phyloP scores from a whole-genome alignment of 352 stramenopile species.

The Stephanocyclus meneghinianus region DNA sequence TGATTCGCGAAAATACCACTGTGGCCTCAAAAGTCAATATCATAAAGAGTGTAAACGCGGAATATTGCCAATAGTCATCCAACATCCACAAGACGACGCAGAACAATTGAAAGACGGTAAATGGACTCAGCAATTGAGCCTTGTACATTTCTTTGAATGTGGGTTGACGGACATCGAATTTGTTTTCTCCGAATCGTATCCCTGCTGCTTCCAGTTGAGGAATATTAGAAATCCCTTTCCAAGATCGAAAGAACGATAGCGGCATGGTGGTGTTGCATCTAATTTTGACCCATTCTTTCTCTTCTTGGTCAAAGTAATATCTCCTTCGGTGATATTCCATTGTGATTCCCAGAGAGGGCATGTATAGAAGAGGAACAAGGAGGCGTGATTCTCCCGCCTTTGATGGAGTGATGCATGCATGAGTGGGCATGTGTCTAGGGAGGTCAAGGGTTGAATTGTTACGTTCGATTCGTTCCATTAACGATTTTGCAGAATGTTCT shows the following conservation, averaged over 20 bases:
- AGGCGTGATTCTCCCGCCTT: constrained; percentile 57
- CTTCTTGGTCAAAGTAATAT: constrained; percentile 65
- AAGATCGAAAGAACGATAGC: constrained; percentile 59
- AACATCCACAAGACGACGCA: constrained; percentile 96
- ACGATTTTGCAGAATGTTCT: constrained; percentile 33
- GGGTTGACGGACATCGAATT: constrained; percentile 94
- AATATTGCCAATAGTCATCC: constrained; percentile 98
- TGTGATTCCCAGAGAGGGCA: constrained; percentile 71
- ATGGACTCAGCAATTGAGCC: constrained; percentile 93
- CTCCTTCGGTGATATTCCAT: constrained; percentile 80
- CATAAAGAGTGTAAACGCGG: constrained; percentile 95
- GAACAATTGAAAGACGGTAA: constrained; percentile 98
- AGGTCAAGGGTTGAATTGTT: constrained; percentile 33
- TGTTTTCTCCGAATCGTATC: constrained; percentile 89
- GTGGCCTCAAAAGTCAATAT: constrained; percentile 97
- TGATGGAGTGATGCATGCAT: constrained; percentile 70
- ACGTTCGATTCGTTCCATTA: constrained; percentile 44
- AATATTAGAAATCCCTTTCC: constrained; percentile 56
- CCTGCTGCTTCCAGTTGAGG: constrained; percentile 56
- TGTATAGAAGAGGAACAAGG: constrained; percentile 67
- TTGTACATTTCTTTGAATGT: constrained; percentile 97
- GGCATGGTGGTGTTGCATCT: constrained; percentile 70
- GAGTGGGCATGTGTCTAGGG: constrained; percentile 64
- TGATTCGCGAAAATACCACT: constrained; percentile 93
- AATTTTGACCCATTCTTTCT: constrained; percentile 71